phyloP scores from a whole-genome alignment of 331 rosid genomes.

The Malus hybrid region DNA sequence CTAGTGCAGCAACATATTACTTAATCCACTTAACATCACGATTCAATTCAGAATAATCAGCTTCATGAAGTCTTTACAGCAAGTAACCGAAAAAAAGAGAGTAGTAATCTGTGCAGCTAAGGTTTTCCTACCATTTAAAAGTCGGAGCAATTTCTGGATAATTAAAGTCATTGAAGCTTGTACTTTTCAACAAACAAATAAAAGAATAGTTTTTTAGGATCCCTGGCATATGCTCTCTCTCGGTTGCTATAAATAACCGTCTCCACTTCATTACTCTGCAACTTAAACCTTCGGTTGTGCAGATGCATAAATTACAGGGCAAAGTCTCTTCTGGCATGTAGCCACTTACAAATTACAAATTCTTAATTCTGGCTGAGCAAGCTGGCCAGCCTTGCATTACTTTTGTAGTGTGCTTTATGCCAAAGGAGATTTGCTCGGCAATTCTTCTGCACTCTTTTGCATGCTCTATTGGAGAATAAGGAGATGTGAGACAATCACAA shows the following conservation, averaged over 20 bases:
- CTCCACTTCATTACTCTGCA: not conserved
- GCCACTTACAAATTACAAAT: slow-evolving; percentile 13
- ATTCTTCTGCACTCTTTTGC: slow-evolving; percentile 20
- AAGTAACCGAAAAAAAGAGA: not conserved
- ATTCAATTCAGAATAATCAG: not conserved
- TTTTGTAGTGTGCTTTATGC: slow-evolving; percentile 21
- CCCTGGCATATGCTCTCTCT: slow-evolving; percentile 1
- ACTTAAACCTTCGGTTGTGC: not conserved
- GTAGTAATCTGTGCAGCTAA: not conserved
- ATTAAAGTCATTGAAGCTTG: not conserved
- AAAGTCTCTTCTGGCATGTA: slow-evolving; percentile 22
- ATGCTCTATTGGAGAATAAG: not conserved
- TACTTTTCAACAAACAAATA: slow-evolving; percentile 1
- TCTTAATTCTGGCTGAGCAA: not conserved
- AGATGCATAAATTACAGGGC: slow-evolving; percentile 23
- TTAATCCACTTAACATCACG: not conserved
- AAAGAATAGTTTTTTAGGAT: slow-evolving; percentile 5
- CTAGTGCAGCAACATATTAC: not conserved
- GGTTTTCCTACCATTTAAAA: not conserved
- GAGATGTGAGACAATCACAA: no score
- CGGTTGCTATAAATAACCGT: not conserved
- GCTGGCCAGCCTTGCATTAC: not conserved
- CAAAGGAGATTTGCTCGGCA: slow-evolving; percentile 44
- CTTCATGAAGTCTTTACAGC: not conserved
- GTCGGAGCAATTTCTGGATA: not conserved